Evolutionary conservation across 257 asterid genomes (phyloP).

Genomic region (Rhazya stricta): DNA sequence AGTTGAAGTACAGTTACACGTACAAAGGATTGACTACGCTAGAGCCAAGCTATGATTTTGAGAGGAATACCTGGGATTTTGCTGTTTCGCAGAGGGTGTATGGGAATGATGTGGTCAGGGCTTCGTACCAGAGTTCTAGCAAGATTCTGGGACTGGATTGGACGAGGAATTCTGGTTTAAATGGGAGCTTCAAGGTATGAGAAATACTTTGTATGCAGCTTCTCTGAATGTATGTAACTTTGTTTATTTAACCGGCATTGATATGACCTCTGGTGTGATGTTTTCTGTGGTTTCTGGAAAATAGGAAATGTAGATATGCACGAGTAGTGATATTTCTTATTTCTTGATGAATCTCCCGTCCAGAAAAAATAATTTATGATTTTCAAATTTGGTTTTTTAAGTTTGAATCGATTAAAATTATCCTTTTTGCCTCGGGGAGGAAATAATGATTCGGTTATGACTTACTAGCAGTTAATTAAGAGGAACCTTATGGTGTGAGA

Average conservation of each 20-base stretch:
- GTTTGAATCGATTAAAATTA: not conserved
- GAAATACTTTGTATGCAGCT: not conserved
- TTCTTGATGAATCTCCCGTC: not conserved
- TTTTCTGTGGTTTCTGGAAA: not conserved
- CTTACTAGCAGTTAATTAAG: not conserved
- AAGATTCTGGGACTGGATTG: constrained; percentile 32
- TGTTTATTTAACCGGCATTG: not conserved
- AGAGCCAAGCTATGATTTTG: constrained; percentile 37
- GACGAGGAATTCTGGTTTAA: constrained; percentile 16
- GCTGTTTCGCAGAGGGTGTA: constrained; percentile 21
- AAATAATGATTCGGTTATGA: not conserved
- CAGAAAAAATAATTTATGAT: not conserved
- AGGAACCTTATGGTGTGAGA: not conserved
- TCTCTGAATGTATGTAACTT: not conserved
- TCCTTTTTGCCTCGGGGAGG: not conserved
- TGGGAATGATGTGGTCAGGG: constrained; percentile 26
- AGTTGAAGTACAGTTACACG: constrained; percentile 27
- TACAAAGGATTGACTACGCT: constrained; percentile 26
- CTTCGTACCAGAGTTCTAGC: constrained; percentile 29
- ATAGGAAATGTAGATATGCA: not conserved
- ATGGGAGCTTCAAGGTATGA: constrained; percentile 29
- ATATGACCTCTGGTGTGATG: not conserved
- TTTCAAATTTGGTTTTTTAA: not conserved
- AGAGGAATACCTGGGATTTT: constrained; percentile 32
- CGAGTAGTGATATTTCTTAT: not conserved